Percentiles rank a stretch among this genome's conserved stretches.
Conservation (phyloP, 1,284 basidiomycete genomes). For the Cutaneotrichosporon spelunceum region DNA sequence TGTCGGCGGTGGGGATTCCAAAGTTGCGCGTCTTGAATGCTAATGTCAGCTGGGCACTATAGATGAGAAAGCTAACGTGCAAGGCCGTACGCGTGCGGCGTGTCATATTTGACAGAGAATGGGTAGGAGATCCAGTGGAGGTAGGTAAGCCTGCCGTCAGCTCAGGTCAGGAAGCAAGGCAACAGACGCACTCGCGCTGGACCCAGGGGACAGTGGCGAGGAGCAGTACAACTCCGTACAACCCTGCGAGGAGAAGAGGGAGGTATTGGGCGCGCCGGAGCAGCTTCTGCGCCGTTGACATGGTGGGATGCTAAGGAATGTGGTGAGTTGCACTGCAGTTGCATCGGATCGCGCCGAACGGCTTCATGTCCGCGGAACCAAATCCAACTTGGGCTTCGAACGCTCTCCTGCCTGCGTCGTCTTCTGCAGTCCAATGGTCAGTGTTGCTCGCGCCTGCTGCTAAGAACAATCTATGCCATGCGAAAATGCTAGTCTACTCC, state of each 20-base stretch:
- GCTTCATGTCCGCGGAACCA: not conserved
- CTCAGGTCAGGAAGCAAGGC: not conserved
- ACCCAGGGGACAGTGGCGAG: constrained; percentile 13
- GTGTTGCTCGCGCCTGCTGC: not conserved
- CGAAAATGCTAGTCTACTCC: constrained; percentile 31
- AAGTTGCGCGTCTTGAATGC: constrained; percentile 77
- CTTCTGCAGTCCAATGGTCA: no score
- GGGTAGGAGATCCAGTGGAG: constrained; percentile 68
- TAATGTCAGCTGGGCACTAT: constrained; percentile 39
- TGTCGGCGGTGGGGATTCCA: constrained; percentile 68
- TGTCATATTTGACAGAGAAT: constrained; percentile 61
- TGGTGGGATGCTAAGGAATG: not conserved
- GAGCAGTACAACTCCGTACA: constrained; percentile 6
- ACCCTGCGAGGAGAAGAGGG: not conserved
- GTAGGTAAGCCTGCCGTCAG: constrained; percentile 51
- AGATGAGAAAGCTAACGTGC: constrained; percentile 61
- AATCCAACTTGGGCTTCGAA: not conserved
- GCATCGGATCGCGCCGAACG: not conserved
- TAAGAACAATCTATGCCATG: constrained; percentile 11
- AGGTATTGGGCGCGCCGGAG: constrained; percentile 11
- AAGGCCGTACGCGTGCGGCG: constrained; percentile 72
- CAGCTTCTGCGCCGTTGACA: constrained; percentile 12
- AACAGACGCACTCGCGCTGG: constrained; percentile 14
- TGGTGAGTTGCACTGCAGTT: not conserved
- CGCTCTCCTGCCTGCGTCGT: no score